These are phyloP conservation scores for Eutrema japonicum DNA, from an alignment of 345 rosid species.

Conservation along the genomic window DNA sequence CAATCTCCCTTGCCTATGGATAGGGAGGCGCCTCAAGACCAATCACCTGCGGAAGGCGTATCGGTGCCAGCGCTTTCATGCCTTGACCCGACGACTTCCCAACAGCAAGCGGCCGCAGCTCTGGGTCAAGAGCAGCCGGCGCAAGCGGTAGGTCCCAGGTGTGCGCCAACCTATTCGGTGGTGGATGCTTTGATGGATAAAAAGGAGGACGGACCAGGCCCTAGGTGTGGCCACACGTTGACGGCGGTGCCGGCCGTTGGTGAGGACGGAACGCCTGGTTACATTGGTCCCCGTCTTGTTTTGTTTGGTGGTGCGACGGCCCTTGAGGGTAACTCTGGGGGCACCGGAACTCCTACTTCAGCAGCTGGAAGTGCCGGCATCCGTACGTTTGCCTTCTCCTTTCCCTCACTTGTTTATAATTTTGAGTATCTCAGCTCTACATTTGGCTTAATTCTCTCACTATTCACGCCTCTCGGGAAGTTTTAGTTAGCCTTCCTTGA, in stretches of 20 bases:
- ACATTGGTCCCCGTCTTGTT: conserved; percentile 85
- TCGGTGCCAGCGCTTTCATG: conserved; percentile 39
- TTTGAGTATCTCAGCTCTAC: not conserved
- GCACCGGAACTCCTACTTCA: conserved; percentile 81
- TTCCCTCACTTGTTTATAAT: not conserved
- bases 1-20: conserved; percentile 52
- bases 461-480: not conserved
- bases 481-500: conserved; percentile 1
- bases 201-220: conserved; percentile 91
- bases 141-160: conserved; percentile 70
- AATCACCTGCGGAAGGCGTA: conserved; percentile 44
- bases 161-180: conserved; percentile 83
- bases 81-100: conserved; percentile 35
- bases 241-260: conserved; percentile 90
- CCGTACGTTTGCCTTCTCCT: conserved; percentile 53
- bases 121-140: conserved; percentile 44
- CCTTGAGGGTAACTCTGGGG: conserved; percentile 84
- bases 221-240: conserved; percentile 87
- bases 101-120: conserved; percentile 43
- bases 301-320: conserved; percentile 95
- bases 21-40: conserved; percentile 50
- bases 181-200: conserved; percentile 76
- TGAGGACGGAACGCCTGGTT: conserved; percentile 81
- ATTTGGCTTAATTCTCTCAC: not conserved
- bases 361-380: conserved; percentile 93